phyloP scores from a whole-genome alignment of 257 asterid genomes.

The Salvia rosmarinus region DNA sequence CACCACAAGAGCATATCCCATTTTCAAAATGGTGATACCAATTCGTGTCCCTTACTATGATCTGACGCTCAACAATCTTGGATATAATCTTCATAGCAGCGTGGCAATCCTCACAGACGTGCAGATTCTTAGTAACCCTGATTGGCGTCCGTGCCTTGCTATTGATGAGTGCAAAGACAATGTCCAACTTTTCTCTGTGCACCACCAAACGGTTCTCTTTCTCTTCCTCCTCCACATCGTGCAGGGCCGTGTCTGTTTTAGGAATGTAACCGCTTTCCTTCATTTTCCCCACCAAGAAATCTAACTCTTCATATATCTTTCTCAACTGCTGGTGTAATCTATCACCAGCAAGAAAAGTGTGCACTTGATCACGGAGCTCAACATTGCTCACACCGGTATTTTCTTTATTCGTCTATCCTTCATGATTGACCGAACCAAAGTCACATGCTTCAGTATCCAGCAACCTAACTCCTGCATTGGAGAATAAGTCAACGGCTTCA shows the following conservation, averaged over 20 bases:
- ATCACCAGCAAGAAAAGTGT: slow-evolving; percentile 90
- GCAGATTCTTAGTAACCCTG: slow-evolving; percentile 78
- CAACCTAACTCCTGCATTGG: slow-evolving; percentile 62
- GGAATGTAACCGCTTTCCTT: slow-evolving; percentile 84
- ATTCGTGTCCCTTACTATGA: slow-evolving; percentile 78
- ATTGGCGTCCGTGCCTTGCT: slow-evolving; percentile 56
- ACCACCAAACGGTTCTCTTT: slow-evolving; percentile 79
- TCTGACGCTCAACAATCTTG: slow-evolving; percentile 62
- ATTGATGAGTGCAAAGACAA: slow-evolving; percentile 73
- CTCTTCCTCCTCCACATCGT: slow-evolving; percentile 94
- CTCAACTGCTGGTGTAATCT: slow-evolving; percentile 59
- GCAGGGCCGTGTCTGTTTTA: slow-evolving; percentile 69
- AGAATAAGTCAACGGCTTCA: slow-evolving; percentile 62
- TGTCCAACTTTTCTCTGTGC: slow-evolving; percentile 91
- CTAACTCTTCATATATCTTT: slow-evolving; percentile 70
- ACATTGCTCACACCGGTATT: slow-evolving; percentile 85
- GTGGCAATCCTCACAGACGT: slow-evolving; percentile 92
- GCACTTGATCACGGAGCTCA: slow-evolving; percentile 59
- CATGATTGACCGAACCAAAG: slow-evolving; percentile 66
- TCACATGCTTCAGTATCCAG: slow-evolving; percentile 73
- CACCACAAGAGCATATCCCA: slow-evolving; percentile 86
- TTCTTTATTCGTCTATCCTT: slow-evolving; percentile 71
- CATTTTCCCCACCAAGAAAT: slow-evolving; percentile 68
- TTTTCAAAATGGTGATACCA: slow-evolving; percentile 78
- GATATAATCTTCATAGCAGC: slow-evolving; percentile 76